Evolutionary conservation across 177 flowering plant species (phyloP), one percentile per base, ranked within the genome.

Genomic region (Tripterygium wilfordii): DNA sequence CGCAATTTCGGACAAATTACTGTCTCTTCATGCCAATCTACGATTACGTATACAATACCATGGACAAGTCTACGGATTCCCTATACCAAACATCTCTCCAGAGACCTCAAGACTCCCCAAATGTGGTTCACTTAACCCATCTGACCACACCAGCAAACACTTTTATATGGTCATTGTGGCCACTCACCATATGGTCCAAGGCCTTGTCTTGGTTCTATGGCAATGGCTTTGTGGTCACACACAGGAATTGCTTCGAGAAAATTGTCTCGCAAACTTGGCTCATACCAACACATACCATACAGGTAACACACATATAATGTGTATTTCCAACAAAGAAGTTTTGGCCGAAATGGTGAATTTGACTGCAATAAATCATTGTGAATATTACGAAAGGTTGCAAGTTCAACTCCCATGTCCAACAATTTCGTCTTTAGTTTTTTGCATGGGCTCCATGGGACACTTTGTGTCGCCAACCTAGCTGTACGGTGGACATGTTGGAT

Each of bases 11-110:
- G 36, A 87, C 91, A 12, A 90, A 90, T 37, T 87, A 76, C 56
- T 67, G 78, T 0, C 74, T 90, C 0, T 84, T 87, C 74, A 82
- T 90, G 96, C 97, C 97, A 0, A 35, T 90, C 2, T 90, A 90
- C 25, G 97, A 88, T 40, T 80, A 76, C 54, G 52, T 90, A 12
- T 90, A 90, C n/a, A 79, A 76, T 0, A 90, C 97, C 0, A 30
- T 56, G 66, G 96, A 90, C 76, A 75, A 78, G 47, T 45, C 82
- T 0, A 20, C 85, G 0, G 94, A 88, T 26, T 7, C 50, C 0
- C 9, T 82, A 4, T 62, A 88, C 15, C 73, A 79, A 55, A 49
- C 27, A 0, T 71, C 85, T 7, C 63, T 69, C 4, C 49, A 57
- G 14, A 68, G 76, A 40, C 25, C 38, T 15, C 71, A 68, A 29